These are phyloP conservation scores for Fusarium coicis DNA, from an alignment of 2,329 filamentous ascomycete genomes.

Conservation along the genomic window DNA sequence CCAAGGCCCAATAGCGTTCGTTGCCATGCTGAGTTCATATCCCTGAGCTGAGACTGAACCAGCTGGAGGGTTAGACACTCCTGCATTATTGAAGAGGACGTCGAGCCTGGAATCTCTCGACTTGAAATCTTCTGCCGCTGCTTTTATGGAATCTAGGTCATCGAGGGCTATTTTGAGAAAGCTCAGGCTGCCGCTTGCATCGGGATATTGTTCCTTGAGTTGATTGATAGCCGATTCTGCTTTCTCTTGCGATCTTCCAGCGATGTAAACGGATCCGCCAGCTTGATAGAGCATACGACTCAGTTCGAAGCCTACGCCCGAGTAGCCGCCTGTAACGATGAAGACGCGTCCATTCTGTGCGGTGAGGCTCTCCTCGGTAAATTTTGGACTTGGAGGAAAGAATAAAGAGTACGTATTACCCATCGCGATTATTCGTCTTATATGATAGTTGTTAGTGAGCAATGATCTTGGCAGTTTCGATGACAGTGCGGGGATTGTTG, in stretches of 20 bases:
- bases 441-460: no score
- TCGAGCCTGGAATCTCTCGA: slow-evolving; percentile 16
- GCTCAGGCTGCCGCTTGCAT: not conserved
- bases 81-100: slow-evolving; percentile 34
- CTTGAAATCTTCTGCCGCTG: slow-evolving; percentile 13
- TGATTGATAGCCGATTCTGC: not conserved
- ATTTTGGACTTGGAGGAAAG: slow-evolving; percentile 1
- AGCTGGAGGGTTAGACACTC: slow-evolving; percentile 17
- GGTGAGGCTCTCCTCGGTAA: slow-evolving; percentile 7
- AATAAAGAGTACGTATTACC: slow-evolving; percentile 18
- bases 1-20: slow-evolving; percentile 29
- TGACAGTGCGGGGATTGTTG: not conserved
- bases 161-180: slow-evolving; percentile 19
- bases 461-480: not conserved
- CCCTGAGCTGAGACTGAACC: slow-evolving; percentile 27
- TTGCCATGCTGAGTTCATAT: slow-evolving; percentile 32
- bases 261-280: slow-evolving; percentile 25
- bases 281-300: slow-evolving; percentile 18
- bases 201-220: not conserved
- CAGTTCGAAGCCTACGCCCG: slow-evolving; percentile 30
- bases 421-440: not conserved
- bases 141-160: slow-evolving; percentile 19
- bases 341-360: slow-evolving; percentile 8
- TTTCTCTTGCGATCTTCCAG: slow-evolving; percentile 25
- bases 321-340: slow-evolving; percentile 33